These are phyloP conservation scores for Coemansia sp. DNA, from an alignment of 192 early-diverging fungal genomes.

Conservation along the genomic window DNA sequence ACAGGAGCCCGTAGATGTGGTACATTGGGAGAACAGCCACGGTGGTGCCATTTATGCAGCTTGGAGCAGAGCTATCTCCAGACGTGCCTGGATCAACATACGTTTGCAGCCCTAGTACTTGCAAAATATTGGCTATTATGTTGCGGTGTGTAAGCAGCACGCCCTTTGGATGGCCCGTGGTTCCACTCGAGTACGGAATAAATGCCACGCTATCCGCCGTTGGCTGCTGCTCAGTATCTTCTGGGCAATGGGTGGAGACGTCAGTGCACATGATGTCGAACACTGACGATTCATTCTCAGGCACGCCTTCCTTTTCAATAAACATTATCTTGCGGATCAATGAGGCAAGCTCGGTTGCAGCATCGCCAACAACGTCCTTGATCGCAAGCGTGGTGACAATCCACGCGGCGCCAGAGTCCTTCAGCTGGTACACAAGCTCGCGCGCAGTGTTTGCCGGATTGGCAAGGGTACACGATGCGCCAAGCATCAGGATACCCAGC, in stretches of 20 bases:
- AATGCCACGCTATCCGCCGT: conserved; percentile 33
- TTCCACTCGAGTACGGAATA: conserved; percentile 70
- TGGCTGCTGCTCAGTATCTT: background rate
- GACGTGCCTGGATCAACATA: background rate
- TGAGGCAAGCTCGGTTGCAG: background rate
- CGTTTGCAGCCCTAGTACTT: conserved; percentile 15
- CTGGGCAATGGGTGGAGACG: background rate
- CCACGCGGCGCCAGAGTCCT: conserved; percentile 65
- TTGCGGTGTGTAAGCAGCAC: conserved; percentile 66
- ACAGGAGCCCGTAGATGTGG: conserved; percentile 55
- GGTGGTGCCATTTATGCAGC: conserved; percentile 2
- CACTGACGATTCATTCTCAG: background rate
- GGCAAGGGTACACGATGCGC: conserved; percentile 66
- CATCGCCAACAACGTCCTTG: background rate
- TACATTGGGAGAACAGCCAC: conserved; percentile 64
- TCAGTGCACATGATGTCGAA: conserved; percentile 9
- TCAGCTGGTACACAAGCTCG: conserved; percentile 77
- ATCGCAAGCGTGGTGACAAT: conserved; percentile 57
- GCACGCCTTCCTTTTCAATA: background rate
- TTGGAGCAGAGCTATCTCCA: background rate
- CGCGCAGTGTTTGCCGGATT: conserved; percentile 77
- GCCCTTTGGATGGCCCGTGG: conserved; percentile 67
- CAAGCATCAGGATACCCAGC: conserved; percentile 61
- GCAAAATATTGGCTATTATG: conserved; percentile 61
- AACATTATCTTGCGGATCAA: background rate